Conservation (phyloP, 108 stramenopile species). For the Pinguiococcus pyrenoidosus region DNA sequence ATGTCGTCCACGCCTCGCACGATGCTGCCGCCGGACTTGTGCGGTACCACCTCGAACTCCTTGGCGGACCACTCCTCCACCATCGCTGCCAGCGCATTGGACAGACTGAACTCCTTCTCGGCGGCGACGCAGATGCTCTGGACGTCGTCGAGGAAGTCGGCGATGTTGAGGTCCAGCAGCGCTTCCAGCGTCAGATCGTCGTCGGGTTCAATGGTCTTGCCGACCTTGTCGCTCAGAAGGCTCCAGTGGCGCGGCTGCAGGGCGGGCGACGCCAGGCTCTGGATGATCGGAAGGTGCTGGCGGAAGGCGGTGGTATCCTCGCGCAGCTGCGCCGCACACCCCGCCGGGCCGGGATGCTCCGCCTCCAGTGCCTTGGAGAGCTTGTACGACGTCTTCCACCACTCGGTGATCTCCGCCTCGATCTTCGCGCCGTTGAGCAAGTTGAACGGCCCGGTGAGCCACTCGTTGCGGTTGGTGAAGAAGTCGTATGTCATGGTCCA, state of each 20-base stretch:
- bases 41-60: constrained; percentile 47
- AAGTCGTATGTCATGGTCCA: constrained; percentile 52
- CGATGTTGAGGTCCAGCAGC: constrained; percentile 40
- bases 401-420: constrained; percentile 37
- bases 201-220: constrained; percentile 40
- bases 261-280: constrained; percentile 45
- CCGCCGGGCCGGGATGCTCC: constrained; percentile 31
- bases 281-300: constrained; percentile 44
- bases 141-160: constrained; percentile 40
- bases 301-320: constrained; percentile 43
- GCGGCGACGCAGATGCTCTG: constrained; percentile 47
- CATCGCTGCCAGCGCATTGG: constrained; percentile 39
- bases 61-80: constrained; percentile 38
- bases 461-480: constrained; percentile 31
- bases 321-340: constrained; percentile 31
- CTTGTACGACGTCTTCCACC: constrained; percentile 48
- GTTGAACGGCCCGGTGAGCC: constrained; percentile 43
- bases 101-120: constrained; percentile 49
- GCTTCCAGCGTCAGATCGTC: constrained; percentile 43
- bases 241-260: constrained; percentile 47
- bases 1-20: constrained; percentile 53
- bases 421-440: constrained; percentile 40
- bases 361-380: constrained; percentile 33
- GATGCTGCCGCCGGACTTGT: constrained; percentile 49
- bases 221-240: constrained; percentile 35